These are phyloP conservation scores for Lizanozyma gosingica DNA, from an alignment of 1,139 yeast species.

Conservation along the genomic window DNA sequence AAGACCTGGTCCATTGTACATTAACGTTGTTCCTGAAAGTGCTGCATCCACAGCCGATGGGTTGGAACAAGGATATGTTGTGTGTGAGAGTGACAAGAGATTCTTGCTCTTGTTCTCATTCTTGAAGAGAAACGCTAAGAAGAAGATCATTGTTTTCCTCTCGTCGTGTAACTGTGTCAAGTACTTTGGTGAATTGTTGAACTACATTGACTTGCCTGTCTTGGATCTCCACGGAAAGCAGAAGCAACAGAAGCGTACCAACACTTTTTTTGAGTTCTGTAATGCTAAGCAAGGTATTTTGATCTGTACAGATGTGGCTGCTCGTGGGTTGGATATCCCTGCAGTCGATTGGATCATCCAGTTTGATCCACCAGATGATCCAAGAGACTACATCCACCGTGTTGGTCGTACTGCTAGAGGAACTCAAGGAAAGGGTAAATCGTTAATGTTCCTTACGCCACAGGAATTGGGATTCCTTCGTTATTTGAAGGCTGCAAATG, in stretches of 20 bases:
- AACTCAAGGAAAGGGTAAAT: slow-evolving; percentile 81
- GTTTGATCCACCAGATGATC: slow-evolving; percentile 98
- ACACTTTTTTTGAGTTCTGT: slow-evolving; percentile 95
- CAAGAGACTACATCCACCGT: slow-evolving; percentile 94
- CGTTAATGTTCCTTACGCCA: slow-evolving; percentile 91
- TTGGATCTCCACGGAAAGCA: slow-evolving; percentile 95
- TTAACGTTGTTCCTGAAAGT: slow-evolving; percentile 81
- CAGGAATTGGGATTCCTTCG: slow-evolving; percentile 90
- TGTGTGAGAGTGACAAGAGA: slow-evolving; percentile 92
- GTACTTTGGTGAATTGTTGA: slow-evolving; percentile 87
- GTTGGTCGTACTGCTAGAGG: slow-evolving; percentile 99
- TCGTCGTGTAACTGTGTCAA: slow-evolving; percentile 97
- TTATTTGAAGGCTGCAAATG: slow-evolving; percentile 92
- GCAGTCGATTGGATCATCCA: slow-evolving; percentile 97
- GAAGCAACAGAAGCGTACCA: slow-evolving; percentile 96
- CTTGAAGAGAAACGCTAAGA: slow-evolving; percentile 81
- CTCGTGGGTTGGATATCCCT: slow-evolving; percentile 95
- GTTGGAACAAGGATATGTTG: slow-evolving; percentile 95
- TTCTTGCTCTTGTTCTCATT: slow-evolving; percentile 85
- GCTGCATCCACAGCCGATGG: slow-evolving; percentile 92
- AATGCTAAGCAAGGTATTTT: slow-evolving; percentile 91
- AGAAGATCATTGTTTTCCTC: slow-evolving; percentile 86
- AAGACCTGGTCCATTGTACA: slow-evolving; percentile 91
- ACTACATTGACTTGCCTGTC: slow-evolving; percentile 93
- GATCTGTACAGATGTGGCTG: slow-evolving; percentile 96